Percentiles rank a stretch among this genome's conserved stretches.
Evolutionary conservation across 176 grass and related monocot genomes (phyloP).

Genomic region (Elymus sibiricus): DNA sequence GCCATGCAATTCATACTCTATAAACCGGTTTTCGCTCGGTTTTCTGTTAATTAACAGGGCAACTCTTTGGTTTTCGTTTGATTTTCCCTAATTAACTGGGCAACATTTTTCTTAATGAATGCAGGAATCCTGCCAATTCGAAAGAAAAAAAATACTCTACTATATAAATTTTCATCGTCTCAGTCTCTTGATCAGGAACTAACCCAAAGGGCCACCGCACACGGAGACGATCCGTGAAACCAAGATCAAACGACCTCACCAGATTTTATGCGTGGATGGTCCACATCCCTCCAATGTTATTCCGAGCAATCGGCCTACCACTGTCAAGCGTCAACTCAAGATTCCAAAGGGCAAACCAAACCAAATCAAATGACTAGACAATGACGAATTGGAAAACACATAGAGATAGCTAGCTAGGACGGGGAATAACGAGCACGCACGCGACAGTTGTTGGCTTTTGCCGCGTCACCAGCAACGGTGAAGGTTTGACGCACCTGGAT

Average conservation of each 20-base stretch:
- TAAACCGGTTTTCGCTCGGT: too few relatives aligned
- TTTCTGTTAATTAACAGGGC: too few relatives aligned
- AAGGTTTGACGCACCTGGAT: constrained; percentile 10
- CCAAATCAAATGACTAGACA: neutral
- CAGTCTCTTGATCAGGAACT: neutral
- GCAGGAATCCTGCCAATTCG: too few relatives aligned
- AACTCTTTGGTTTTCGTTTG: too few relatives aligned
- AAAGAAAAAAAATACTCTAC: too few relatives aligned
- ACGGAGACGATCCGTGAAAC: neutral
- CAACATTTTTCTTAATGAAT: too few relatives aligned
- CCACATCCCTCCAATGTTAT: neutral
- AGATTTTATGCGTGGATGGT: neutral
- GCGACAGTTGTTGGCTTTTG: constrained; percentile 12
- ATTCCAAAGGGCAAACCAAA: constrained; percentile 9
- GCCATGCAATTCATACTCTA: neutral
- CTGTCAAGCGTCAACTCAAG: neutral
- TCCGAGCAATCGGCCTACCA: neutral
- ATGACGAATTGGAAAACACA: constrained; percentile 2
- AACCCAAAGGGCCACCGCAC: neutral
- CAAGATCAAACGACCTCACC: neutral
- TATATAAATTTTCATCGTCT: too few relatives aligned
- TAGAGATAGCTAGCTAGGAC: neutral
- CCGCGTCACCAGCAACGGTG: constrained; percentile 33
- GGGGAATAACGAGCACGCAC: constrained; percentile 16
- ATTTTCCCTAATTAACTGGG: too few relatives aligned